Evolutionary conservation across 108 stramenopile genomes (phyloP).

Genomic region (Mediolabrus comicus): DNA sequence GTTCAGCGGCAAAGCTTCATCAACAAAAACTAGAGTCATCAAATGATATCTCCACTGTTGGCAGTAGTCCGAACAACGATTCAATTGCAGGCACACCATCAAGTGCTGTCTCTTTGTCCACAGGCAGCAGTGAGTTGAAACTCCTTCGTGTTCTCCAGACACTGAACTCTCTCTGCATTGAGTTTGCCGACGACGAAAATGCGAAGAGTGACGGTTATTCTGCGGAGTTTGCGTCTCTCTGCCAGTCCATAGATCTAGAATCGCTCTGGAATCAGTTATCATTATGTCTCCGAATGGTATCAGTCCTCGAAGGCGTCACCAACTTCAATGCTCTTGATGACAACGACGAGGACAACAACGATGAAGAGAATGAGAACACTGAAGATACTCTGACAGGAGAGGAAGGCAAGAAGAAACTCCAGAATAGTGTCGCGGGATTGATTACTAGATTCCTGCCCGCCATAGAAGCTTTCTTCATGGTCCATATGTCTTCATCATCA

Average conservation of each 20-base stretch:
- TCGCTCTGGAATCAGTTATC: conserved; percentile 80
- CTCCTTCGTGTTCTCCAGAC: conserved; percentile 90
- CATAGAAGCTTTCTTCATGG: conserved; percentile 95
- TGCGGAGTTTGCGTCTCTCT: conserved; percentile 59
- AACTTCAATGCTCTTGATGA: conserved; percentile 64
- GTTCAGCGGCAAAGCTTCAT: conserved; percentile 39
- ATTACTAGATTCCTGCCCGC: conserved; percentile 92
- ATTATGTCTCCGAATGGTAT: conserved; percentile 73
- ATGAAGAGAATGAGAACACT: conserved; percentile 36
- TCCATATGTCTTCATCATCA: conserved; percentile 62
- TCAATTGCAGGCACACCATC: conserved; percentile 50
- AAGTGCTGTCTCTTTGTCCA: conserved; percentile 82
- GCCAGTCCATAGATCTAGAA: conserved; percentile 71
- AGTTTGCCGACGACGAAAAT: conserved; percentile 48
- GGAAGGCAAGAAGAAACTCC: conserved; percentile 66
- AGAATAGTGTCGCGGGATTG: conserved; percentile 84
- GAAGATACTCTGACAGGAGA: conserved; percentile 25
- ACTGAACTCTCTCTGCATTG: conserved; percentile 68
- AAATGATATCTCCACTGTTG: conserved; percentile 3
- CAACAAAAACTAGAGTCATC: conserved; percentile 1
- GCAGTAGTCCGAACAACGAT: conserved; percentile 15
- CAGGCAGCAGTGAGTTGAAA: conserved; percentile 86
- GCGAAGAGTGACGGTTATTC: conserved; percentile 45
- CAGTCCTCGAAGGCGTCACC: conserved; percentile 86
- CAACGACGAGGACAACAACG: conserved; percentile 32